Conservation (phyloP, 2,329 filamentous ascomycete genomes). For the Emergomyces orientalis region DNA sequence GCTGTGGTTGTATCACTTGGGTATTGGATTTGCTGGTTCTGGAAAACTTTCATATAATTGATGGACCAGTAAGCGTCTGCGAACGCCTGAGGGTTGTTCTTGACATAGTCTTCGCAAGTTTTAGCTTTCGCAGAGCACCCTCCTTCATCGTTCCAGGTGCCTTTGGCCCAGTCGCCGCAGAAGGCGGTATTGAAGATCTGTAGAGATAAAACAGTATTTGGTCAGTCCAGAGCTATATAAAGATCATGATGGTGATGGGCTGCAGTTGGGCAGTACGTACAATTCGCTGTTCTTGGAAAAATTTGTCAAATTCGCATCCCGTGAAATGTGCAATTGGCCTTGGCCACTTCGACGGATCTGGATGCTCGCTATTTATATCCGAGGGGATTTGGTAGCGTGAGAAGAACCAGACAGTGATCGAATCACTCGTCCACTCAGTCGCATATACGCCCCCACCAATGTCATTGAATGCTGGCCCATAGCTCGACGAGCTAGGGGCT, state of each 20-base stretch:
- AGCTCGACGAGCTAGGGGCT: conserved; percentile 45
- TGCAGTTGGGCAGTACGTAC: conserved; percentile 23
- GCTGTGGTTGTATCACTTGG: not conserved
- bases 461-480: conserved; percentile 62
- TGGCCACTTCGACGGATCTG: conserved; percentile 61
- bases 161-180: conserved; percentile 74
- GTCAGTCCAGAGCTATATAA: conserved; percentile 2
- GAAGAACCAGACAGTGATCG: conserved; percentile 78
- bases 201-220: not conserved
- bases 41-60: conserved; percentile 57
- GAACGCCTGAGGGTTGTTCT: conserved; percentile 58
- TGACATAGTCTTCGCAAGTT: conserved; percentile 62
- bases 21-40: conserved; percentile 16
- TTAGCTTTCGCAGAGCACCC: conserved; percentile 50
- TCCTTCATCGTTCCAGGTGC: conserved; percentile 49
- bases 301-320: conserved; percentile 60
- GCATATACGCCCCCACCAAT: conserved; percentile 62
- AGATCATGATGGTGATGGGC: not conserved
- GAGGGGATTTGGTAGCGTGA: conserved; percentile 54
- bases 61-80: conserved; percentile 65
- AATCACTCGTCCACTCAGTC: conserved; percentile 62
- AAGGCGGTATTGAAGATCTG: conserved; percentile 61
- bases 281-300: conserved; percentile 66
- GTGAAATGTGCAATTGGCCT: conserved; percentile 59
- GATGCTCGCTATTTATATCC: conserved; percentile 51